Base-by-base conservation (phyloP, 177 flowering plant species). In the Vitis hybrid region DNA sequence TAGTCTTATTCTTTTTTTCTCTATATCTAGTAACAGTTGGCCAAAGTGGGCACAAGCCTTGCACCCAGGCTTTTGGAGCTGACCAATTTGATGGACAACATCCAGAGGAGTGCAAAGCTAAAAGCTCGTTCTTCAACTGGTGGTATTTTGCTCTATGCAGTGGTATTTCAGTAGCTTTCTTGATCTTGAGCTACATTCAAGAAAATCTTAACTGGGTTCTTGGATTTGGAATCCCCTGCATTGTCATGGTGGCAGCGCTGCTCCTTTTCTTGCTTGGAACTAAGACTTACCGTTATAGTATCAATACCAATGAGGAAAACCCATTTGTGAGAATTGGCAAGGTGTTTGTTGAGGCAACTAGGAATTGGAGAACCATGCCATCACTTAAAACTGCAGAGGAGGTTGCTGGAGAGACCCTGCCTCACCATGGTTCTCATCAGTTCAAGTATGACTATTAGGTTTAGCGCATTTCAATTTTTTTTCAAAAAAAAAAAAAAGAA, bases 111-210 rank as follows among this genome's bases (percentile, higher is more conserved):
- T 9, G 54, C 65, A 72, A 50, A 50, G 69, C 63, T 20, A 74
- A 71, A 55, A 78, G 81, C 70, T 74, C 81, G 7, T 77, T 74
- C 72, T 77, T 77, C 69, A 77, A 77, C 22, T 77, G 80, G 77
- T 77, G 74, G 80, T 73, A 68, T 50, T 71, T 78, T 61, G 29
- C 62, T 26, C 3, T 70, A 18, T 61, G 51, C n/a, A 2, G 22
- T 1, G 73, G 74, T 11, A 10, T 20, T 9, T 15, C 51, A 4
- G 34, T 49, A 18, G n/a, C 79, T 1, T 12, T 61, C 1, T 22
- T 22, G 51, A 10, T 72, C 7, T 16, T 76, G 16, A 60, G 14
- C 5, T 76, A 76, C 63, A 65, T 72, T 20, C 79, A 76, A 48
- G 79, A 76, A 18, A 76, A 76, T 39, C 66, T 76, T 45, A 68